These are phyloP conservation scores for Phialophora expanda DNA, from an alignment of 2,329 filamentous ascomycete genomes.

Conservation along the genomic window DNA sequence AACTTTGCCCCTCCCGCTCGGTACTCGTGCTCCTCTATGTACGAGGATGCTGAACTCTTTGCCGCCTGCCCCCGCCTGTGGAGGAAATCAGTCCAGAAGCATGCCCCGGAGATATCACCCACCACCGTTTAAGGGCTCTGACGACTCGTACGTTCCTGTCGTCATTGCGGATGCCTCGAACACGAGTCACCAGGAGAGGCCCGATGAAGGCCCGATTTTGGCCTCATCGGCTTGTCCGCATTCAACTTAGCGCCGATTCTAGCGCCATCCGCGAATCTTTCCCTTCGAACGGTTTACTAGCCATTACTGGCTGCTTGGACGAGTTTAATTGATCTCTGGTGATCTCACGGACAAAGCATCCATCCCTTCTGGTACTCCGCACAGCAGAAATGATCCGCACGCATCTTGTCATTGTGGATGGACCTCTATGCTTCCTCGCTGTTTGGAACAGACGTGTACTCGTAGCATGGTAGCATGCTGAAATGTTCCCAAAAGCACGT, in stretches of 20 bases:
- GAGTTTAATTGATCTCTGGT: not conserved
- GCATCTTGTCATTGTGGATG: not conserved
- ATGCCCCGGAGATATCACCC: not conserved
- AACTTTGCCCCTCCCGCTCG: not conserved
- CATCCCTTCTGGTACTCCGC: not conserved
- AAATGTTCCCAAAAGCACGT: not conserved
- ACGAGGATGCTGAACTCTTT: not conserved
- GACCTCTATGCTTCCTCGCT: not conserved
- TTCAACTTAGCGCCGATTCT: slow-evolving; percentile 29
- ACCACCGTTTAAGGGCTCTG: not conserved
- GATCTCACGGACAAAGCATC: not conserved
- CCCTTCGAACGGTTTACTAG: slow-evolving; percentile 4
- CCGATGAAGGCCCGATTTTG: slow-evolving; percentile 5
- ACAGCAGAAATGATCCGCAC: not conserved
- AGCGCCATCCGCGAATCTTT: slow-evolving; percentile 26
- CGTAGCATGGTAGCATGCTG: not conserved
- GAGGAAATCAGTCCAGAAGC: not conserved
- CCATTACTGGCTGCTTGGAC: not conserved
- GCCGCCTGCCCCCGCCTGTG: not conserved
- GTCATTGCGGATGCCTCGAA: not conserved
- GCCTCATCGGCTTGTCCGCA: not conserved
- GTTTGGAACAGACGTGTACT: not conserved
- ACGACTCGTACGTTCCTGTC: not conserved
- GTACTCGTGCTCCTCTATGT: not conserved
- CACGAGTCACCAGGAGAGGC: not conserved